Base-by-base conservation (phyloP, 805 yeast genomes). In the Wickerhamiella kurtzmanii region DNA sequence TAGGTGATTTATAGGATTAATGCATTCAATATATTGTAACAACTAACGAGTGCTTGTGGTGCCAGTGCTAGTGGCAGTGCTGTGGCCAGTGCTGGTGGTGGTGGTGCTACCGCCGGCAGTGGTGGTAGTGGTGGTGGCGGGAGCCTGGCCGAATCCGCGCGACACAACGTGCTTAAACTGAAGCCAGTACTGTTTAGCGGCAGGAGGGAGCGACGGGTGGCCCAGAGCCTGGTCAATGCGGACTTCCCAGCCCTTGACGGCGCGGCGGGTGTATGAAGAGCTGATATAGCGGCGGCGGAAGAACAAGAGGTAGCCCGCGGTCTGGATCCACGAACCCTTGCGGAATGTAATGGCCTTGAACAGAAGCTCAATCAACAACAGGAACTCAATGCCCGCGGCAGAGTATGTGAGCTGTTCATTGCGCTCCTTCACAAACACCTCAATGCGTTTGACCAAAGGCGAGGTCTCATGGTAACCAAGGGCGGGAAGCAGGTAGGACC, bases 221-320 rank as follows among this genome's bases (percentile, higher is more conserved):
- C 76, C 73, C 37, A 77, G 65, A 16, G 77, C 48, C 17, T 80
- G 77, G 60, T 80, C 82, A 44, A 75, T 54, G 54, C 80, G 70
- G 43, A 82, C 79, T 63, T 83, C 94, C 68, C 80, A 68, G 45
- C 72, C 68, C 66, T 81, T 77, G 60, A 85, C 69, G 28, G 77
- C 78, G 52, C 74, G 68, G 64, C 84, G 79, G 47, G 86, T 80
- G 67, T 77, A 79, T 25, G 76, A 68, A 2, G 92, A 81, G 54
- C 77, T 78, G 60, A 85, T 94, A 60, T 71, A 83, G 64, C 95
- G 76, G 48, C 81, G 63, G 64, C 83, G 83, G 64, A 86, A 70
- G 67, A 88, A 88, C 11, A 75, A 48, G 11, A 74, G 60, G 35
- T 75, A 57, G 28, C 82, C 67, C 2, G 76, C 69, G 36, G 66